Evolutionary conservation across 208 protist species (phyloP), one percentile per base, ranked within the genome.

Genomic region (Sergeia podlipaevii): DNA sequence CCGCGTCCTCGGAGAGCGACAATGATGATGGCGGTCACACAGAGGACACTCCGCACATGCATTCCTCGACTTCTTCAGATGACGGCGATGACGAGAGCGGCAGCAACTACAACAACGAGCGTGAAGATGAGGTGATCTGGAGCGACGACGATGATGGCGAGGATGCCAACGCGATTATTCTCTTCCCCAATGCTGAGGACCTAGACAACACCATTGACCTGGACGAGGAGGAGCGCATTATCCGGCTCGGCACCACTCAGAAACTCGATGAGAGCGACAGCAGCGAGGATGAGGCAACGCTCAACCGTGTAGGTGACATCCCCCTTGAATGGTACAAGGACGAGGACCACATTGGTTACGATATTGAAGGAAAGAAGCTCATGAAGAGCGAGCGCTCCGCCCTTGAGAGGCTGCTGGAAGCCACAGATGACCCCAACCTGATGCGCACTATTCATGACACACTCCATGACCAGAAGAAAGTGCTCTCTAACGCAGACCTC

Each of bases 291-390:
- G 85, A 95, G 49, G 82, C 77, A 6, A 79, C 70, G 41, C 82
- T 96, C 7, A 97, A 97, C 63, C 89, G 89, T 33, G 81, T 97
- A 2, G 94, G 94, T 8, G 90, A 97, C 66, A 89, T 97, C 37
- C 94, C 94, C 20, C 56, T 97, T 26, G 89, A 93, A 74, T 97
- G 94, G 94, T 97, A 97, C 73, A 89, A 95, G 65, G 94, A 96
- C 38, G 89, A 97, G 53, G 51, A 77, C 15, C 94, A 97, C 67
- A 85, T 90, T 37, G 94, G 94, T 38, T 97, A 97, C 73, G 91
- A 96, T 59, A 57, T 94, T 42, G 81, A 96, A 47, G 94, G 94
- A 10, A 86, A 90, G 34, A 93, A 89, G 54, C 70, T 97, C 3
- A 77, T 95, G 77, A 93, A 94, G 66, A 76, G 72, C 44, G 77